A percentile compares a stretch with the other conserved stretches of the same genome.
Evolutionary conservation across 2,329 filamentous ascomycete species (phyloP).

Genomic region (Ceratocystiopsis sp.): DNA sequence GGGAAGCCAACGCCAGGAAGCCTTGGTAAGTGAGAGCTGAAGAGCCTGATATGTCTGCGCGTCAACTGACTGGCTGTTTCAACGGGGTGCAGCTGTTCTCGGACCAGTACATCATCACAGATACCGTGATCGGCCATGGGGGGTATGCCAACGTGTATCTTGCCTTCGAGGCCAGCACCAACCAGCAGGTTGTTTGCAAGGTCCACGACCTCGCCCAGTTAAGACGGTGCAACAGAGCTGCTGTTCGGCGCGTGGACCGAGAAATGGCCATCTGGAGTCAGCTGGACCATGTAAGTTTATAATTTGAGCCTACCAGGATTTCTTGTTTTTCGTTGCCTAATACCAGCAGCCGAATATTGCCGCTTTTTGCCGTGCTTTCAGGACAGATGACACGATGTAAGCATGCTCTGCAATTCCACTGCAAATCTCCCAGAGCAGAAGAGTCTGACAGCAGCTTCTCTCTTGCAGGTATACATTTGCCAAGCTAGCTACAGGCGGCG

Average conservation of each 20-base stretch:
- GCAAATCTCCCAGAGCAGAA: constrained; percentile 1
- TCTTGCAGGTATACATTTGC: constrained; percentile 33
- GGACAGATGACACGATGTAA: constrained; percentile 29
- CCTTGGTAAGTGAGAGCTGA: constrained; percentile 13
- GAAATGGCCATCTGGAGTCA: constrained; percentile 36
- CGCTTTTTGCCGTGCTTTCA: constrained; percentile 31
- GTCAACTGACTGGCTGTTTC: too few species aligned
- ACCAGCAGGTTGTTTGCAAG: constrained; percentile 52
- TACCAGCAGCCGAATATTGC: constrained; percentile 34
- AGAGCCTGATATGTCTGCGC: too few species aligned
- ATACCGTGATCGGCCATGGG: constrained; percentile 35
- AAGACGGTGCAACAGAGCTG: constrained; percentile 8
- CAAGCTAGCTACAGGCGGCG: constrained; percentile 37
- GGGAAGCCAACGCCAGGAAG: constrained; percentile 17
- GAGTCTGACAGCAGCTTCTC: not conserved
- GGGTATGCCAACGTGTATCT: constrained; percentile 36
- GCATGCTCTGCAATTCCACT: constrained; percentile 4
- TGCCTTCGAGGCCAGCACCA: constrained; percentile 31
- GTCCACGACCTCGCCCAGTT: constrained; percentile 32
- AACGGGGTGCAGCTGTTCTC: constrained; percentile 25
- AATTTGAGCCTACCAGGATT: too few species aligned
- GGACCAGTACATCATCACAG: constrained; percentile 28
- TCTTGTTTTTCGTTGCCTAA: not conserved
- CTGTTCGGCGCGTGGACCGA: constrained; percentile 23
- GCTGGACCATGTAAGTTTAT: constrained; percentile 31